Conservation (phyloP, 768 basidiomycete genomes). For the Infundibulicybe gibba region DNA sequence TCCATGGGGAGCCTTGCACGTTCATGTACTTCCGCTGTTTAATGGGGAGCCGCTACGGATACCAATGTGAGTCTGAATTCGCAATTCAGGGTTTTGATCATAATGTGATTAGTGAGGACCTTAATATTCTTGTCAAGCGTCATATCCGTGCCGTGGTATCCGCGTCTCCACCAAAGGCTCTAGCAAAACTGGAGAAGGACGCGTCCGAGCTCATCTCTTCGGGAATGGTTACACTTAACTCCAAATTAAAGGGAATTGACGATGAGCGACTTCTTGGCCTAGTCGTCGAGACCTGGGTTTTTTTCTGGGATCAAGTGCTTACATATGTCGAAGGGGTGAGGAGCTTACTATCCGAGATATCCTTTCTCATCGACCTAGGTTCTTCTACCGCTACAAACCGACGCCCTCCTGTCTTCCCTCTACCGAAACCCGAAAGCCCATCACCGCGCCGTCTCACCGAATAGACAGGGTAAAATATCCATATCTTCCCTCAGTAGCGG, state of each 20-base stretch:
- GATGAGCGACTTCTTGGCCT: constrained; percentile 75
- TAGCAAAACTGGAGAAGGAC: constrained; percentile 73
- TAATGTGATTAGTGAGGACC: constrained; percentile 61
- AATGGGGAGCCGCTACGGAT: constrained; percentile 84
- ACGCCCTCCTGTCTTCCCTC: constrained; percentile 59
- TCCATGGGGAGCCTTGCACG: constrained; percentile 82
- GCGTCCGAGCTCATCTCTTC: constrained; percentile 78
- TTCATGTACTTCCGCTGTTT: constrained; percentile 87
- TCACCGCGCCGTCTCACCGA: constrained; percentile 45
- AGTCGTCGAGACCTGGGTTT: constrained; percentile 86
- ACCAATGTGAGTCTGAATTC: constrained; percentile 59
- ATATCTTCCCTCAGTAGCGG: constrained; percentile 25
- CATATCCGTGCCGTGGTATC: constrained; percentile 77
- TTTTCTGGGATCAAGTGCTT: constrained; percentile 89
- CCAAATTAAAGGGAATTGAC: constrained; percentile 72
- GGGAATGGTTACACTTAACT: constrained; percentile 91
- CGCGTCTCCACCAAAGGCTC: constrained; percentile 67
- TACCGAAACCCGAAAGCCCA: constrained; percentile 60
- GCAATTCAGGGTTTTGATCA: constrained; percentile 1
- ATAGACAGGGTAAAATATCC: constrained; percentile 47
- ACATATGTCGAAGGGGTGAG: constrained; percentile 86
- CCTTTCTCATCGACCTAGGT: constrained; percentile 18
- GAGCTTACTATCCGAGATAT: neutral
- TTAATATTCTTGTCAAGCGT: constrained; percentile 76
- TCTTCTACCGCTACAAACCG: constrained; percentile 32